A percentile compares a stretch with the other conserved stretches of the same genome.
phyloP scores from a whole-genome alignment of 2,329 filamentous ascomycete genomes.

The Diaporthe vaccinii region DNA sequence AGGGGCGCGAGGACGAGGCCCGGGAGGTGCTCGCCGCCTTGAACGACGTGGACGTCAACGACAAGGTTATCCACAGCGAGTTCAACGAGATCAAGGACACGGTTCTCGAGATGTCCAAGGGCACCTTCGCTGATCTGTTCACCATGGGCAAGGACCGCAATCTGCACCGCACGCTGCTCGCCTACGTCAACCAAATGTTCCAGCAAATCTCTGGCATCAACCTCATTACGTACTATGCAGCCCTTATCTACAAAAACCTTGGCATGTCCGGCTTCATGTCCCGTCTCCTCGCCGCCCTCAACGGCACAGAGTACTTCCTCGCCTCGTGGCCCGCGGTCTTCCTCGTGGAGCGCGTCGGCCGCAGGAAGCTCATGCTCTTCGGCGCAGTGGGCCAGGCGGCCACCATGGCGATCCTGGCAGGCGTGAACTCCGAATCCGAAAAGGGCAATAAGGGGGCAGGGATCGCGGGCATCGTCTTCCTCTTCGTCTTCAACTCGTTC shows the following conservation, averaged over 20 bases:
- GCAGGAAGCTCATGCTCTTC: constrained; percentile 79
- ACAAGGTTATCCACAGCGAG: constrained; percentile 69
- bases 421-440: constrained; percentile 51
- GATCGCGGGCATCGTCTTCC: constrained; percentile 53
- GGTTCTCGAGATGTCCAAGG: constrained; percentile 68
- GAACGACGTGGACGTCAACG: constrained; percentile 56
- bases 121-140: constrained; percentile 43
- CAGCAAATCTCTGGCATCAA: constrained; percentile 47
- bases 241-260: constrained; percentile 50
- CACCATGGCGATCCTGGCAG: constrained; percentile 74
- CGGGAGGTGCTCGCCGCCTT: constrained; percentile 58
- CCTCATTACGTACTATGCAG: constrained; percentile 48
- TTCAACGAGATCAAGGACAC: constrained; percentile 68
- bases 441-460: constrained; percentile 45
- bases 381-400: constrained; percentile 73
- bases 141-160: constrained; percentile 42
- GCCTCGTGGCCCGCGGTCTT: constrained; percentile 72
- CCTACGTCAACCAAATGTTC: constrained; percentile 42
- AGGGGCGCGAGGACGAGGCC: constrained; percentile 59
- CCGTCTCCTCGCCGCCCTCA: constrained; percentile 68
- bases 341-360: constrained; percentile 75
- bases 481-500: constrained; percentile 67
- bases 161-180: constrained; percentile 44
- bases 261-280: constrained; percentile 68
- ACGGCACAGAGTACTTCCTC: constrained; percentile 64